Evolutionary conservation across 2,329 filamentous ascomycete species (phyloP).

Genomic region (Epichloe coenophiala): DNA sequence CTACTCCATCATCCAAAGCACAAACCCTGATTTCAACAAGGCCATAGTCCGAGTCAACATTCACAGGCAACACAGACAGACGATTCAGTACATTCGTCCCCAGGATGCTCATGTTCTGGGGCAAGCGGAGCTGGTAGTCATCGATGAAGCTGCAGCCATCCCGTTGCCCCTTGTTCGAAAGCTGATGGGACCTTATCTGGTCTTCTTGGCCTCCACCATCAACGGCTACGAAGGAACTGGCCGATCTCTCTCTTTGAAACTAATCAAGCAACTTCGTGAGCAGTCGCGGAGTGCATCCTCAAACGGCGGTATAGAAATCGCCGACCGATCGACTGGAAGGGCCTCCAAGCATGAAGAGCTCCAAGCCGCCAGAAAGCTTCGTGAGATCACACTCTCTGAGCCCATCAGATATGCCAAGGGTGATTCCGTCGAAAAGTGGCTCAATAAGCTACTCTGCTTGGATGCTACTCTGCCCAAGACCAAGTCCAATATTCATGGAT

Average conservation of each 20-base stretch:
- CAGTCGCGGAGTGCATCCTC: conserved; percentile 58
- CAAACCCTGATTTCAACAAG: conserved; percentile 98
- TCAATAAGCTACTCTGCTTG: conserved; percentile 85
- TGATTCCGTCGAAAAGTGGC: conserved; percentile 88
- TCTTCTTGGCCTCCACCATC: conserved; percentile 99
- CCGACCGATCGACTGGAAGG: conserved; percentile 69
- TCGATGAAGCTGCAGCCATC: conserved; percentile 95
- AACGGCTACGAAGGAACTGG: conserved; percentile 98
- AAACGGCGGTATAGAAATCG: conserved; percentile 49
- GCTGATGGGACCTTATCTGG: conserved; percentile 89
- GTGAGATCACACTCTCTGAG: conserved; percentile 85
- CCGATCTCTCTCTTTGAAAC: conserved; percentile 82
- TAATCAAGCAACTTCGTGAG: conserved; percentile 93
- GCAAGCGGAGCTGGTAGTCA: conserved; percentile 88
- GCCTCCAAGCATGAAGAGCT: conserved; percentile 49
- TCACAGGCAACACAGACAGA: conserved; percentile 87
- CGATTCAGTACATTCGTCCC: conserved; percentile 95
- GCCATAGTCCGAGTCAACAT: conserved; percentile 95
- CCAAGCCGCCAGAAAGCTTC: conserved; percentile 60
- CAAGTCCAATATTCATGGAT: conserved; percentile 59
- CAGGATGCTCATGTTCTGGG: conserved; percentile 92
- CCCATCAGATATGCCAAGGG: conserved; percentile 90
- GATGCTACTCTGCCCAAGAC: conserved; percentile 80
- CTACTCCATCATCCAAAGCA: conserved; percentile 96
- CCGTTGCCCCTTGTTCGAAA: conserved; percentile 85